phyloP scores from a whole-genome alignment of 768 basidiomycete species.

The Sporobolomyces phaffii region DNA sequence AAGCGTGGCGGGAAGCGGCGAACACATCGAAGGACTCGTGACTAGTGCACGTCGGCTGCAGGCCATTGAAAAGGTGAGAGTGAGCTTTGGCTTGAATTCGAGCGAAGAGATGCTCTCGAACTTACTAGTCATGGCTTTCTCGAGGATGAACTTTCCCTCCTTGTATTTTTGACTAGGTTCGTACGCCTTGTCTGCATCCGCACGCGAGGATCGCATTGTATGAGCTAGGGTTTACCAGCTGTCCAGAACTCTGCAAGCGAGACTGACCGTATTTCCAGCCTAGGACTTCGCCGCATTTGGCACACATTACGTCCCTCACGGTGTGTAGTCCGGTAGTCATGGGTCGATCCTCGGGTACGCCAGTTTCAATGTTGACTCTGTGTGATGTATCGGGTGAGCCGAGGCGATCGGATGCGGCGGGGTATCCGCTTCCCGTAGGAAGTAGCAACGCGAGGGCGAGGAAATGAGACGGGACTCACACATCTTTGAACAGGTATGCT shows the following conservation, averaged over 20 bases:
- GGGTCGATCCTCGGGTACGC: conserved; percentile 78
- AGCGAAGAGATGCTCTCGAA: conserved; percentile 32
- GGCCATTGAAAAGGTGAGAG: no score
- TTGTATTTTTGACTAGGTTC: conserved; percentile 88
- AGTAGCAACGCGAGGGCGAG: not conserved
- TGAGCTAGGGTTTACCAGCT: no score
- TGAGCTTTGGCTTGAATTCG: not conserved
- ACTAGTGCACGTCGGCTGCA: conserved; percentile 4
- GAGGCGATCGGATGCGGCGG: conserved; percentile 6
- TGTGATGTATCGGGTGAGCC: not conserved
- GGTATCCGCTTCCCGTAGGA: no score
- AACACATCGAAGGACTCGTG: no score
- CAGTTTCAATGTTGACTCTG: conserved; percentile 87
- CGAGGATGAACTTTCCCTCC: conserved; percentile 96
- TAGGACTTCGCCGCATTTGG: conserved; percentile 75
- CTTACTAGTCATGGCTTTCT: conserved; percentile 47
- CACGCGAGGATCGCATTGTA: not conserved
- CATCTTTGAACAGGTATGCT: conserved; percentile 86
- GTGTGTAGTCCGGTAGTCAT: conserved; percentile 98
- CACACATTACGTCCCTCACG: conserved; percentile 89
- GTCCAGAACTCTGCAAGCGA: no score
- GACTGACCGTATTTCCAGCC: conserved; percentile 99
- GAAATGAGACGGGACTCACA: conserved; percentile 56
- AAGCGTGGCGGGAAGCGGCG: no score
- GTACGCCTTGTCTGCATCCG: conserved; percentile 76